Base-by-base conservation (phyloP, 176 grass and related monocot species). In the Musa acuminata region DNA sequence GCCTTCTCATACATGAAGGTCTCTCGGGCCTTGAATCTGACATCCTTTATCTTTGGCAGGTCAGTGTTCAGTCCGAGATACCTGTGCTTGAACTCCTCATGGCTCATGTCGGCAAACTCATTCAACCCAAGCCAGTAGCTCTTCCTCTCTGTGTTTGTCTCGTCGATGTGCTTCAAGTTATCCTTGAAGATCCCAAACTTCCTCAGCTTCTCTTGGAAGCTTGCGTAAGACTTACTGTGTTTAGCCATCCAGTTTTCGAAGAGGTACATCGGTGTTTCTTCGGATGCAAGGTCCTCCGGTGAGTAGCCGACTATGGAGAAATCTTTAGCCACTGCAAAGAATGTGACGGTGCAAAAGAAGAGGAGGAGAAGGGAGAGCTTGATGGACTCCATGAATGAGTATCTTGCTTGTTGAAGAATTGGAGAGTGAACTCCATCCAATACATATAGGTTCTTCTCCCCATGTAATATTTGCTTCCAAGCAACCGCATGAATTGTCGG, bases 91-190 rank as follows among this genome's bases (percentile, higher is more conserved):
- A 77, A 77, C 60, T 77, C 75, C 5, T 77, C 59, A 11, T 53
- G 75, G 5, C 20, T 27, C 59, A 77, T 77, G 59, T 77, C 75
- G 7, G 75, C 75, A 9, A 77, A 77, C 20, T 50, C 59, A 20
- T 77, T 77, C 7, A 77, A 60, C 1, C 75, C 75, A 1, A 77
- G 60, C 75, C 75, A 64, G 75, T 77, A 65, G 75, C 59, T 77
- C n/a, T 23, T 77, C 43, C n/a, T 64, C 20, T 19, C 26, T 43
- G 22, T 65, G 75, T 77, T 77, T 5, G 75, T 53, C 48, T 64
- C 75, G 1, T 52, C 59, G 19, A 77, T 52, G 59, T 77, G 75
- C 60, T 77, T 77, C 55, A 77, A 11, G 60, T 77, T 77, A 27
- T 77, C 75, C 49, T 77, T 77, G 75, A 77, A 77, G 43, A 66